These are phyloP conservation scores for Colletotrichum musicola DNA, from an alignment of 2,329 filamentous ascomycete genomes.

Conservation along the genomic window DNA sequence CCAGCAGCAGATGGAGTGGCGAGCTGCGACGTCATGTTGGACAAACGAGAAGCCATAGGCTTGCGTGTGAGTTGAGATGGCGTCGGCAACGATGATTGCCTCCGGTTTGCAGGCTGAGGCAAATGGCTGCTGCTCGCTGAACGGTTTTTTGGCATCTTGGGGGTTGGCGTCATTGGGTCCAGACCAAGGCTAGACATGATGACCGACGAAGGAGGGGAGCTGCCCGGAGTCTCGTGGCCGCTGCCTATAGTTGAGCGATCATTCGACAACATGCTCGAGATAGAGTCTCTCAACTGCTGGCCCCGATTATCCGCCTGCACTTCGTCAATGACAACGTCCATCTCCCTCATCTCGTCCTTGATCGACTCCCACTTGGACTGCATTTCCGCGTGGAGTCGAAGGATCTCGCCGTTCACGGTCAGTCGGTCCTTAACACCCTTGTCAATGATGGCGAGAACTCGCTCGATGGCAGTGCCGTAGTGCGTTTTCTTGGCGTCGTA, in stretches of 20 bases:
- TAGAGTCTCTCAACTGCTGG: conserved; percentile 88
- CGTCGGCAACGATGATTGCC: conserved; percentile 63
- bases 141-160: conserved; percentile 59
- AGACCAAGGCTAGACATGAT: conserved; percentile 69
- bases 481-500: conserved; percentile 96
- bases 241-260: conserved; percentile 80
- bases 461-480: conserved; percentile 92
- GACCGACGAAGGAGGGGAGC: conserved; percentile 72
- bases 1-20: conserved; percentile 53
- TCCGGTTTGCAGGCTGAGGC: conserved; percentile 59
- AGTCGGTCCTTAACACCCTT: conserved; percentile 95
- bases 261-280: conserved; percentile 90
- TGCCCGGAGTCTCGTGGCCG: conserved; percentile 77
- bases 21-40: conserved; percentile 64
- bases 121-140: conserved; percentile 61
- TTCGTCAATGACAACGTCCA: conserved; percentile 82
- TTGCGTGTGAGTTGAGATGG: conserved; percentile 57
- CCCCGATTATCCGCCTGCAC: conserved; percentile 72
- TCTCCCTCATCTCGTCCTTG: conserved; percentile 80
- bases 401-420: conserved; percentile 95
- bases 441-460: conserved; percentile 92
- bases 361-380: conserved; percentile 83
- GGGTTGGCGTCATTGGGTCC: conserved; percentile 59
- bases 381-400: conserved; percentile 88
- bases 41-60: conserved; percentile 57